Evolutionary conservation across 2,329 filamentous ascomycete genomes (phyloP).

Genomic region (Pseudomassariella vexata): DNA sequence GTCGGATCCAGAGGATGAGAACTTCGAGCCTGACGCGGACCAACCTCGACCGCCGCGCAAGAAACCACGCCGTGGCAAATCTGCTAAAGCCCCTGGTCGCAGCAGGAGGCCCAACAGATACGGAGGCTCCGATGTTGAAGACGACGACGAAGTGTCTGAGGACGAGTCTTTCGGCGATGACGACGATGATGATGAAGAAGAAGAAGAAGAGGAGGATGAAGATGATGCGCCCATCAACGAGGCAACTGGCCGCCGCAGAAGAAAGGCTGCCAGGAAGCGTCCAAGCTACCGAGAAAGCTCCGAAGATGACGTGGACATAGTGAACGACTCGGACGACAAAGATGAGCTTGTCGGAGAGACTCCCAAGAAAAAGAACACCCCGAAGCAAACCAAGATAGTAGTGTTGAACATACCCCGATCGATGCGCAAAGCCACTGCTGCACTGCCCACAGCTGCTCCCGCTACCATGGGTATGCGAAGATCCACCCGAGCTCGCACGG

Average conservation of each 20-base stretch:
- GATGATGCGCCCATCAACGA: constrained; percentile 30
- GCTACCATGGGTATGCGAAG: constrained; percentile 31
- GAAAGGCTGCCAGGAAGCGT: constrained; percentile 37
- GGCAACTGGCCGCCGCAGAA: constrained; percentile 36
- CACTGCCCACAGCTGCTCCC: constrained; percentile 9
- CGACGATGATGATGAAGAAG: constrained; percentile 30
- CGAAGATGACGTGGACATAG: constrained; percentile 32
- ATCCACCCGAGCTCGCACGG: constrained; percentile 47
- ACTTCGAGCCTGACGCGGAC: constrained; percentile 51
- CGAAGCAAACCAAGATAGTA: constrained; percentile 33
- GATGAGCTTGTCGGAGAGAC: constrained; percentile 28
- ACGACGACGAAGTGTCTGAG: constrained; percentile 49
- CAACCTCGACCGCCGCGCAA: constrained; percentile 26
- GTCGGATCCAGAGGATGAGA: constrained; percentile 61
- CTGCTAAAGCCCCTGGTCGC: constrained; percentile 18
- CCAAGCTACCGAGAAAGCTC: constrained; percentile 42
- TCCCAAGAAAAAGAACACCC: constrained; percentile 20
- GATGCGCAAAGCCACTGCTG: constrained; percentile 15
- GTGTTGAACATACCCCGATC: constrained; percentile 33
- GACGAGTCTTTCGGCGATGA: constrained; percentile 43
- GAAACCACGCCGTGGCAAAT: constrained; percentile 33
- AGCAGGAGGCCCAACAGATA: constrained; percentile 35
- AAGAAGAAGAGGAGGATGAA: constrained; percentile 27
- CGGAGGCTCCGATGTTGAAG: constrained; percentile 56
- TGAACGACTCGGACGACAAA: constrained; percentile 22